Conservation (phyloP, 106 monocot species). For the Cymbidium sinense region DNA sequence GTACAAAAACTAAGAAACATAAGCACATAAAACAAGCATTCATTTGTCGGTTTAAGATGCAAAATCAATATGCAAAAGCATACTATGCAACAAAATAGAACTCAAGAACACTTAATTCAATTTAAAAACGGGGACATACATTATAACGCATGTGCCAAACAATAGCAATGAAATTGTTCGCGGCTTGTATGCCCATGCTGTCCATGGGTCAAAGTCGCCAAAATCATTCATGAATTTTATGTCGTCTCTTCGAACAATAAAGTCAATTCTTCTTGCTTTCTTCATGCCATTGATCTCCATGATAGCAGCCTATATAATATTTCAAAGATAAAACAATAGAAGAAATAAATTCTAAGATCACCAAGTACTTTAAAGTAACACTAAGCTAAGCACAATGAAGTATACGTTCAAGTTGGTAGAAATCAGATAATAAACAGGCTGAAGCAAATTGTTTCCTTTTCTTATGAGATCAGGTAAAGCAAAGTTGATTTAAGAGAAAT, state of each 20-base stretch:
- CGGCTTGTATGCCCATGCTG: conserved; percentile 82
- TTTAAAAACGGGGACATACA: conserved; percentile 29
- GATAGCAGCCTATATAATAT: background rate
- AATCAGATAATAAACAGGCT: background rate
- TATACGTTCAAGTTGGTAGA: background rate
- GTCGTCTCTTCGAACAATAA: conserved; percentile 9
- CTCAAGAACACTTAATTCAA: background rate
- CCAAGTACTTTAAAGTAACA: background rate
- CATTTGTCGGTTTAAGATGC: background rate
- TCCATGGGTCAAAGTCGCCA: conserved; percentile 77
- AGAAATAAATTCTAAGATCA: background rate
- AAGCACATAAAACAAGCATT: background rate
- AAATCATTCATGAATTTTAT: conserved; percentile 19
- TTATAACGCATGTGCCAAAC: conserved; percentile 58
- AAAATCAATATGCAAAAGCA: no score
- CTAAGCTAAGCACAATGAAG: background rate
- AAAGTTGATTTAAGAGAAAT: background rate
- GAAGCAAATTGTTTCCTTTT: background rate
- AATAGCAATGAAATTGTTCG: conserved; percentile 60
- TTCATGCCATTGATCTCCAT: conserved; percentile 35
- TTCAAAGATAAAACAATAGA: background rate
- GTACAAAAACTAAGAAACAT: background rate
- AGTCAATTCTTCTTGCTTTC: conserved; percentile 11
- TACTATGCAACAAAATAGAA: background rate
- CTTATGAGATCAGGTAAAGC: background rate